A percentile compares a stretch with the other conserved stretches of the same genome.
phyloP scores from a whole-genome alignment of 2,329 filamentous ascomycete species.

The Cadophora malorum region DNA sequence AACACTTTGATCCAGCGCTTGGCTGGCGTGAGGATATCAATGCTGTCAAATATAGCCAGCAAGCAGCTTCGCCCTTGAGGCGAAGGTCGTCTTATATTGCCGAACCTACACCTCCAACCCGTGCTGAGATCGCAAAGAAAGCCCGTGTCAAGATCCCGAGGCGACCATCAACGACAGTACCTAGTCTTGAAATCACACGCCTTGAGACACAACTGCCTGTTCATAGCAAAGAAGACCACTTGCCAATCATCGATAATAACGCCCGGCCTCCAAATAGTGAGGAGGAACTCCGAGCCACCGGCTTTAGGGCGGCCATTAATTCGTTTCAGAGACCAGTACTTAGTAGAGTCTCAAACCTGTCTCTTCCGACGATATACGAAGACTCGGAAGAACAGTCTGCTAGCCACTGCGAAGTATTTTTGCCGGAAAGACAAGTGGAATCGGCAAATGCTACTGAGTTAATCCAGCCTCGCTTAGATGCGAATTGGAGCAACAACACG shows the following conservation, averaged over 20 bases:
- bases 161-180: slow-evolving; percentile 36
- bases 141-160: slow-evolving; percentile 35
- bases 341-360: not conserved
- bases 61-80: slow-evolving; percentile 2
- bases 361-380: slow-evolving; percentile 15
- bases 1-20: slow-evolving; percentile 31
- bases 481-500: not conserved
- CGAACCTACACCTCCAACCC: slow-evolving; percentile 26
- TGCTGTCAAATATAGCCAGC: slow-evolving; percentile 4
- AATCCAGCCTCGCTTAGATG: not conserved
- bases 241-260: not conserved
- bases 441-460: not conserved
- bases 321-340: not conserved
- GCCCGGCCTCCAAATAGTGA: not conserved
- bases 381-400: not conserved
- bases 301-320: not conserved
- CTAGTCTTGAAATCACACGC: slow-evolving; percentile 19
- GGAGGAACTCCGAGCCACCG: not conserved
- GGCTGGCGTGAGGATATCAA: slow-evolving; percentile 30
- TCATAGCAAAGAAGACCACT: not conserved
- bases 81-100: not conserved
- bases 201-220: not conserved
- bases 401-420: not conserved
- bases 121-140: slow-evolving; percentile 36
- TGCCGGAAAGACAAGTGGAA: not conserved